These are phyloP conservation scores for Fusarium palustre DNA, from an alignment of 2,329 filamentous ascomycete genomes.

Conservation along the genomic window DNA sequence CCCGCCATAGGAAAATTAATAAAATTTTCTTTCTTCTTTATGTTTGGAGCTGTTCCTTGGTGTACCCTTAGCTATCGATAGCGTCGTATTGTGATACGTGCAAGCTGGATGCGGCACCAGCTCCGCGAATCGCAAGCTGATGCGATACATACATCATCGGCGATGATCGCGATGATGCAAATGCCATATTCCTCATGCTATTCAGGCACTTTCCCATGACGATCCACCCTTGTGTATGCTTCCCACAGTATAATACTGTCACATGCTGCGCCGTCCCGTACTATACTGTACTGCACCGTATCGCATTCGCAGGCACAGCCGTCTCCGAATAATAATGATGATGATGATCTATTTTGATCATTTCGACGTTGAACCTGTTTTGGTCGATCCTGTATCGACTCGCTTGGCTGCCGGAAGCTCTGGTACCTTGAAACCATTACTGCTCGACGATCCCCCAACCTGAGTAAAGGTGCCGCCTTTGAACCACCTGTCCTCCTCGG, in stretches of 20 bases:
- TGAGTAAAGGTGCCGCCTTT: slow-evolving; percentile 98
- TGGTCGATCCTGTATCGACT: slow-evolving; percentile 56
- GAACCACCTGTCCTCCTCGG: slow-evolving; percentile 96
- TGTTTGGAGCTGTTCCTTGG: not conserved
- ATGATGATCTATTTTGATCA: slow-evolving; percentile 19
- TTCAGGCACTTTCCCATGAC: slow-evolving; percentile 31
- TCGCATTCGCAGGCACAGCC: not conserved
- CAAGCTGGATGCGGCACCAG: not conserved
- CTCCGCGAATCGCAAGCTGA: slow-evolving; percentile 7
- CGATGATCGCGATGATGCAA: slow-evolving; percentile 38
- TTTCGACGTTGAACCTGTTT: slow-evolving; percentile 51
- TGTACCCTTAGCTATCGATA: slow-evolving; percentile 5
- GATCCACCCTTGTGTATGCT: not conserved
- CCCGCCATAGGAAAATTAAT: slow-evolving; percentile 13
- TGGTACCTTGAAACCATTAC: slow-evolving; percentile 85
- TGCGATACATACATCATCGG: slow-evolving; percentile 23
- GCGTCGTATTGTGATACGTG: slow-evolving; percentile 1
- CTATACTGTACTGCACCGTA: not conserved
- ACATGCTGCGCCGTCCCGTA: not conserved
- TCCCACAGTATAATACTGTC: not conserved
- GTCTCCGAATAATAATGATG: not conserved
- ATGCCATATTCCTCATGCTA: slow-evolving; percentile 30
- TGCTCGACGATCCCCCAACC: slow-evolving; percentile 66
- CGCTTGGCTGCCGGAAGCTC: slow-evolving; percentile 79
- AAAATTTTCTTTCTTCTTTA: not conserved